phyloP scores from a whole-genome alignment of 2,329 filamentous ascomycete species.

The Zasmidium cellare region DNA sequence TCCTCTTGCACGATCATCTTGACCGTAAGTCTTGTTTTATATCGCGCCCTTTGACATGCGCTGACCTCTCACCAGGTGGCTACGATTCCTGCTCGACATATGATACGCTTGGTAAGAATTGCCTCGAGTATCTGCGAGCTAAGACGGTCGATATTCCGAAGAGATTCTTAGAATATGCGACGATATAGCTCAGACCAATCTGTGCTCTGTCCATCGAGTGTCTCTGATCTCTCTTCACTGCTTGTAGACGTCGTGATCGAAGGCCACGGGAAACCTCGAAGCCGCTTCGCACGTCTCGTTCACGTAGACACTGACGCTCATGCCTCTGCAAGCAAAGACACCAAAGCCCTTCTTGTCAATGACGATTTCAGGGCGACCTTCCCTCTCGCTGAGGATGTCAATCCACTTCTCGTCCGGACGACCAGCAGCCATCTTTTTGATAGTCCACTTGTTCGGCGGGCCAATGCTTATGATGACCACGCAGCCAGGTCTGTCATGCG shows the following conservation, averaged over 20 bases:
- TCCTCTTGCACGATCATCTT: slow-evolving; percentile 48
- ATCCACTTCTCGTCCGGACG: slow-evolving; percentile 62
- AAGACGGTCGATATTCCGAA: slow-evolving; percentile 49
- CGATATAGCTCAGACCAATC: slow-evolving; percentile 18
- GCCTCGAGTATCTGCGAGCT: slow-evolving; percentile 47
- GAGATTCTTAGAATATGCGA: slow-evolving; percentile 44
- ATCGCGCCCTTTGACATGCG: background rate
- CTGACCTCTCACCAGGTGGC: background rate
- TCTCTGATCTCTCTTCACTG: slow-evolving; percentile 6
- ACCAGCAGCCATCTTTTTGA: slow-evolving; percentile 64
- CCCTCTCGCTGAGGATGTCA: slow-evolving; percentile 57
- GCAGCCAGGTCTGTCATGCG: slow-evolving; percentile 40
- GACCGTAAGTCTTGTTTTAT: slow-evolving; percentile 40
- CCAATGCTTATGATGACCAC: slow-evolving; percentile 35
- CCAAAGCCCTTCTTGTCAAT: slow-evolving; percentile 63
- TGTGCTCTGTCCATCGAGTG: background rate
- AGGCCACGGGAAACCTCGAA: slow-evolving; percentile 39
- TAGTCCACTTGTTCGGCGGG: slow-evolving; percentile 19
- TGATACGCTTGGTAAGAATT: slow-evolving; percentile 50
- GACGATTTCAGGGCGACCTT: slow-evolving; percentile 54
- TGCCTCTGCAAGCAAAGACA: slow-evolving; percentile 54
- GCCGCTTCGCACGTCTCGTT: slow-evolving; percentile 55
- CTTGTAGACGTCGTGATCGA: slow-evolving; percentile 17
- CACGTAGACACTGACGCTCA: slow-evolving; percentile 64
- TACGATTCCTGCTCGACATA: slow-evolving; percentile 44